Evolutionary conservation across 2,329 filamentous ascomycete genomes (phyloP).

Genomic region (Fusarium subtropicale): DNA sequence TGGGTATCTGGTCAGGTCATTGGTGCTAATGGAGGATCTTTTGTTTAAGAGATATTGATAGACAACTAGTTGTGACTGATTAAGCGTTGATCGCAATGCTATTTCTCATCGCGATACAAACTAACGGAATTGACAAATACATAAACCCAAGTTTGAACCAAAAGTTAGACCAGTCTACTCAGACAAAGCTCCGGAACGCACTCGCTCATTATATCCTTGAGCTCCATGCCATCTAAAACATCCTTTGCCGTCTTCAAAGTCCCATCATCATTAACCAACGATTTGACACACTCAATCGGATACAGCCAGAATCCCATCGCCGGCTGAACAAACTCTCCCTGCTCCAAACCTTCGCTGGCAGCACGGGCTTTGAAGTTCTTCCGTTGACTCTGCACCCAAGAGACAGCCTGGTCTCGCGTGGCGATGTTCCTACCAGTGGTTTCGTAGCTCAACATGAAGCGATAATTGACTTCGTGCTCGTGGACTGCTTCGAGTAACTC

Average conservation of each 20-base stretch:
- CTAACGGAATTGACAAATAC: not conserved
- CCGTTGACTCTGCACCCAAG: not conserved
- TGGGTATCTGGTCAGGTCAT: slow-evolving; percentile 20
- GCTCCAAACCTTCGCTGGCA: not conserved
- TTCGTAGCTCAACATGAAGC: not conserved
- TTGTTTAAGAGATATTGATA: not conserved
- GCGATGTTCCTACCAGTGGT: not conserved
- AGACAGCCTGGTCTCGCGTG: not conserved
- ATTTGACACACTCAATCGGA: not conserved
- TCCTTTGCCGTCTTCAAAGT: not conserved
- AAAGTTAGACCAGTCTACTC: too few species aligned
- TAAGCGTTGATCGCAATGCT: not conserved
- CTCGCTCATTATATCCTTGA: not conserved
- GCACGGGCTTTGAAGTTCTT: not conserved
- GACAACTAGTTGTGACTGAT: rapidly evolving
- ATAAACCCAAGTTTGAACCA: not conserved
- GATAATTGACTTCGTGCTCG: not conserved
- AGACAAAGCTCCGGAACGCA: not conserved
- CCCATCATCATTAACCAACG: rapidly evolving
- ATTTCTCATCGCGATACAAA: not conserved
- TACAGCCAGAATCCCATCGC: not conserved
- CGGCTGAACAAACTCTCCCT: not conserved
- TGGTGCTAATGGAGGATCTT: slow-evolving; percentile 16
- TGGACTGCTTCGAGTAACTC: not conserved
- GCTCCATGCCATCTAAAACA: not conserved